phyloP scores from a whole-genome alignment of 2,329 filamentous ascomycete species.

The Penicillium italicum region DNA sequence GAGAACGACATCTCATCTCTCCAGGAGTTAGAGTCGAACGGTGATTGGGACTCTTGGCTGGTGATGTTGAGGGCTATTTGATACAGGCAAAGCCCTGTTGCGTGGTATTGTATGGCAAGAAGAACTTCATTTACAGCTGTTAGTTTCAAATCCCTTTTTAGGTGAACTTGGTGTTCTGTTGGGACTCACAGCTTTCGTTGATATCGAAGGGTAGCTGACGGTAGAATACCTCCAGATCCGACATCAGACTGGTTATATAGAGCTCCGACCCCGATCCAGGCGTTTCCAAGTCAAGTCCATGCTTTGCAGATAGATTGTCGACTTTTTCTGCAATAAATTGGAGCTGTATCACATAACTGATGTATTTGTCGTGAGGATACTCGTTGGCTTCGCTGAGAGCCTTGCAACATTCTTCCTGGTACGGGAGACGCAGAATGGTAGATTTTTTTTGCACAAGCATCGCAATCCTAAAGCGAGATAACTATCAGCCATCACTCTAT shows the following conservation, averaged over 20 bases:
- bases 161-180: not conserved
- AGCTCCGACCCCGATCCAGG: not conserved
- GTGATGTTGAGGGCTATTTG: not conserved
- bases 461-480: not conserved
- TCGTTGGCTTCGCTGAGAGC: not conserved
- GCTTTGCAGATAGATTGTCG: not conserved
- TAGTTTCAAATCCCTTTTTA: not conserved
- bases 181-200: not conserved
- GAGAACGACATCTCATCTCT: not conserved
- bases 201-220: not conserved
- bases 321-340: not conserved
- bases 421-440: not conserved
- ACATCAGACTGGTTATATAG: not conserved
- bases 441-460: not conserved
- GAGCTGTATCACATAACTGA: not conserved
- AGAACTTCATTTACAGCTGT: not conserved
- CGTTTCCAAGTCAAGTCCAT: not conserved
- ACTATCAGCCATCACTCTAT: not conserved
- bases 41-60: not conserved
- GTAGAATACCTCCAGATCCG: not conserved
- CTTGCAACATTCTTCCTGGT: not conserved
- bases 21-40: not conserved
- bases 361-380: not conserved
- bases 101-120: not conserved
- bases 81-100: not conserved